Evolutionary conservation across 257 asterid genomes (phyloP), one percentile per base, ranked within the genome.

Genomic region (Fraxinus anomala): DNA sequence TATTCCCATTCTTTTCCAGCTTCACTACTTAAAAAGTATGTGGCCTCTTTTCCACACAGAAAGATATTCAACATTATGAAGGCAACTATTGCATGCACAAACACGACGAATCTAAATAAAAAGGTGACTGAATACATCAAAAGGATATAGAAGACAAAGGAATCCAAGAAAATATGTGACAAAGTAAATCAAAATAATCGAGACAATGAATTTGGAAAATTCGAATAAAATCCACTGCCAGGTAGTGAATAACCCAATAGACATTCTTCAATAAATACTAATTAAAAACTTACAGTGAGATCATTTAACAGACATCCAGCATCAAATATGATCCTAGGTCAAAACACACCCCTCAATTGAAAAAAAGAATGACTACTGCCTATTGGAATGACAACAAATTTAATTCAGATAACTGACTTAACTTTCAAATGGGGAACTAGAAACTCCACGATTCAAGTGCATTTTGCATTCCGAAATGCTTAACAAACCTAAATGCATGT

Each of bases 291-390:
- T 63, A 9, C 68, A 54, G 3, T 9, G 19, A 23, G 17, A 11
- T 24, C 69, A 63, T 24, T 23, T 3, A 24, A 59, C 30, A 26
- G 17, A 63, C 69, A 63, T 63, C 69, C 33, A 63, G 17, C 69
- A 24, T 63, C 6, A 24, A 63, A 63, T 10, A 63, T 63, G 69
- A 24, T 24, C 17, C 36, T 24, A 23, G 69, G 69, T 63, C 69
- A 63, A 26, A 23, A 54, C 26, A n/a, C 26, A n/a, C n/a, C 65
- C 65, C 10, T 5, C 23, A 17, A 2, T 5, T 19, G 3, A 5
- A 26, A 63, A 63, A 63, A 63, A 63, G 34, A 63, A 63, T 63
- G 36, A 26, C 33, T 63, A 26, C 69, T 63, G 28, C 69, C 69
- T 26, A 0, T 63, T 23, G 69, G 36, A 63, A 63, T 12, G 8